phyloP scores from a whole-genome alignment of 208 protist genomes.

The Crithidia bombi region DNA sequence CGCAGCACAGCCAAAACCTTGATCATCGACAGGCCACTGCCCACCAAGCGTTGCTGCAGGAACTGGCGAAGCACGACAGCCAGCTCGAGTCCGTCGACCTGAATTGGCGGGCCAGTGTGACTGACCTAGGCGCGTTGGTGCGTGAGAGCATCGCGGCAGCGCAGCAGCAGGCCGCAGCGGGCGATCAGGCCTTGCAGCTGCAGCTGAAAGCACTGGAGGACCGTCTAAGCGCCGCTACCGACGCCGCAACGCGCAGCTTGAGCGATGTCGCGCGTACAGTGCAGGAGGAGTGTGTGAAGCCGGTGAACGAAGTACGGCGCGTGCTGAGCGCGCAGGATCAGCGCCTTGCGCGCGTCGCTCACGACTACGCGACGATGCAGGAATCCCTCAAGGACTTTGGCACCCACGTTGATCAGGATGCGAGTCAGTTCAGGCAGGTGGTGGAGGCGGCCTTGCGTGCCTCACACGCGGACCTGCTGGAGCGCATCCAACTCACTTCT shows the following conservation, averaged over 20 bases:
- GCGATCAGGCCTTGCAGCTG: slow-evolving; percentile 44
- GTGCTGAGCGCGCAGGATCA: slow-evolving; percentile 38
- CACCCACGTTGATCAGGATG: slow-evolving; percentile 56
- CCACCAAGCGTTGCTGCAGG: slow-evolving; percentile 72
- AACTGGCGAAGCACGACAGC: slow-evolving; percentile 72
- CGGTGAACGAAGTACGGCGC: slow-evolving; percentile 43
- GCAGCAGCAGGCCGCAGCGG: slow-evolving; percentile 34
- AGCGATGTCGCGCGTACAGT: slow-evolving; percentile 25
- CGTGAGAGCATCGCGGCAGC: slow-evolving; percentile 34
- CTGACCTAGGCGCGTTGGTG: slow-evolving; percentile 58
- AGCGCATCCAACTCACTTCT: slow-evolving; percentile 64
- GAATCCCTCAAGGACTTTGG: slow-evolving; percentile 58
- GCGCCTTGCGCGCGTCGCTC: slow-evolving; percentile 28
- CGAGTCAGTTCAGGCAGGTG: slow-evolving; percentile 53
- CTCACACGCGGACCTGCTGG: slow-evolving; percentile 75
- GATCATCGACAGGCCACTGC: slow-evolving; percentile 53
- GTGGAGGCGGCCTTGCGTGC: slow-evolving; percentile 70
- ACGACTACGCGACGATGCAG: slow-evolving; percentile 49
- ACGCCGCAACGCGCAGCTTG: slow-evolving; percentile 38
- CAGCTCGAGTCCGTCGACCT: slow-evolving; percentile 76
- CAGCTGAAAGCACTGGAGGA: slow-evolving; percentile 48
- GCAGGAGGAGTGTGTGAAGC: slow-evolving; percentile 48
- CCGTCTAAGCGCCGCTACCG: slow-evolving; percentile 29
- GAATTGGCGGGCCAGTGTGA: slow-evolving; percentile 78
- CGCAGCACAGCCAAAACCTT: slow-evolving; percentile 63